These are phyloP conservation scores for Eutrema yunnanense DNA, from an alignment of 345 rosid species.

Conservation along the genomic window DNA sequence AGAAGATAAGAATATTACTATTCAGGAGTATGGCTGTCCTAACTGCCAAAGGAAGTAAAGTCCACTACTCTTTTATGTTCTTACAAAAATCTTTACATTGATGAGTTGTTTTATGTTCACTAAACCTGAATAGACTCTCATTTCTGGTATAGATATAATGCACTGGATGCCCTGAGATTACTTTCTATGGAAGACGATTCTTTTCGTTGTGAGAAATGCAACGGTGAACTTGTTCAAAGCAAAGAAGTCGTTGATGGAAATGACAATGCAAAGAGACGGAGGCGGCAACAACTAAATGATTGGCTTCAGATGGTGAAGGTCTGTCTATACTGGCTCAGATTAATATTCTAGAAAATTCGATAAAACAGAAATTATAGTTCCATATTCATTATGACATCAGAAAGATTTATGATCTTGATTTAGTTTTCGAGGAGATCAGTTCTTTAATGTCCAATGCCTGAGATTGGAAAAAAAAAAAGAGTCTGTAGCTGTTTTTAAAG, in stretches of 20 bases:
- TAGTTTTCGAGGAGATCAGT: not conserved
- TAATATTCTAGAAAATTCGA: not conserved
- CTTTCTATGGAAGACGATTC: constrained; percentile 59
- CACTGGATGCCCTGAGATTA: constrained; percentile 74
- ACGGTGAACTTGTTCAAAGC: constrained; percentile 84
- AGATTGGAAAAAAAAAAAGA: too few species aligned
- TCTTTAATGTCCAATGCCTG: not conserved
- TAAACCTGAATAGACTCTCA: constrained; percentile 5
- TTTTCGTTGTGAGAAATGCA: constrained; percentile 87
- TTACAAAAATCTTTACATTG: not conserved
- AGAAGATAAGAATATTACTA: constrained; percentile 67
- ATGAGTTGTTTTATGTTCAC: constrained; percentile 1
- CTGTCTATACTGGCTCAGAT: not conserved
- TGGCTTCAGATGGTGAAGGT: constrained; percentile 85
- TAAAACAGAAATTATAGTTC: not conserved
- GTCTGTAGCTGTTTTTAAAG: too few species aligned
- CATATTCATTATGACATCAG: not conserved
- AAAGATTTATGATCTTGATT: not conserved
- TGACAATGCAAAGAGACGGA: constrained; percentile 83
- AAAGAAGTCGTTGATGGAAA: constrained; percentile 90
- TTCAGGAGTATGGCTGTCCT: constrained; percentile 90
- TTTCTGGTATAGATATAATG: constrained; percentile 56
- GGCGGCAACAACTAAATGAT: constrained; percentile 61
- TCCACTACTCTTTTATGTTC: not conserved
- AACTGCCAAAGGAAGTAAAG: constrained; percentile 71